A percentile compares a stretch with the other conserved stretches of the same genome.
These are phyloP conservation scores for Cutaneotrichosporon sp. DNA, from an alignment of 1,284 basidiomycete genomes.

Conservation along the genomic window DNA sequence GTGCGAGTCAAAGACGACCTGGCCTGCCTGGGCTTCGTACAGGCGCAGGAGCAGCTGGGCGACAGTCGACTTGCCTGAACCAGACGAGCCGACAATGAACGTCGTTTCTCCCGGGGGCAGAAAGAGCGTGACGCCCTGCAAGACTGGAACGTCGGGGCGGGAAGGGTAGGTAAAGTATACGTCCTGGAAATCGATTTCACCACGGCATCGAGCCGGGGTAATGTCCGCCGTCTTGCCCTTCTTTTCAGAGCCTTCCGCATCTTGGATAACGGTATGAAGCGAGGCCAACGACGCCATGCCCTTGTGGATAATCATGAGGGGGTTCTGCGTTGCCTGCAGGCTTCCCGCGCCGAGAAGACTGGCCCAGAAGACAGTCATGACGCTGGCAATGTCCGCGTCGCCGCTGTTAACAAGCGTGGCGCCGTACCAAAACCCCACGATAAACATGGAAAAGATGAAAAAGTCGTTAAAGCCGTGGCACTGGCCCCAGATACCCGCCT, in stretches of 20 bases:
- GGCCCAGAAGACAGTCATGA: constrained; percentile 96
- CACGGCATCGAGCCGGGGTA: constrained; percentile 55
- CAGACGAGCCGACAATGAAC: constrained; percentile 86
- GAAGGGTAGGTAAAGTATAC: constrained; percentile 85
- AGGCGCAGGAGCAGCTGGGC: constrained; percentile 74
- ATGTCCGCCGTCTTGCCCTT: not conserved
- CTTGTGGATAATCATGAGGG: constrained; percentile 70
- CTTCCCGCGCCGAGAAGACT: constrained; percentile 82
- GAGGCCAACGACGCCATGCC: constrained; percentile 79
- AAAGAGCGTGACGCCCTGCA: constrained; percentile 53
- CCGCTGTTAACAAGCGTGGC: constrained; percentile 74
- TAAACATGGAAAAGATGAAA: constrained; percentile 84
- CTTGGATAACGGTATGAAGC: constrained; percentile 58
- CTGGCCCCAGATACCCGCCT: constrained; percentile 70
- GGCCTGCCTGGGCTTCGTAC: constrained; percentile 62
- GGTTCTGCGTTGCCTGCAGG: constrained; percentile 65
- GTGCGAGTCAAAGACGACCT: constrained; percentile 75
- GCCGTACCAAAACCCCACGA: constrained; percentile 96
- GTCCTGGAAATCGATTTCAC: constrained; percentile 71
- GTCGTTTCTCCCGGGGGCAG: constrained; percentile 81
- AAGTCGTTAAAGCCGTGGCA: constrained; percentile 68
- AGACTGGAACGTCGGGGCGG: constrained; percentile 52
- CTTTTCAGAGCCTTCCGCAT: not conserved
- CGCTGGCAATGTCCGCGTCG: constrained; percentile 63
- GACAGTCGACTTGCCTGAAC: constrained; percentile 89